Evolutionary conservation across 202 grass and related monocot species (phyloP), one percentile per base, ranked within the genome.

Genomic region (Schoenoplectus triqueter): DNA sequence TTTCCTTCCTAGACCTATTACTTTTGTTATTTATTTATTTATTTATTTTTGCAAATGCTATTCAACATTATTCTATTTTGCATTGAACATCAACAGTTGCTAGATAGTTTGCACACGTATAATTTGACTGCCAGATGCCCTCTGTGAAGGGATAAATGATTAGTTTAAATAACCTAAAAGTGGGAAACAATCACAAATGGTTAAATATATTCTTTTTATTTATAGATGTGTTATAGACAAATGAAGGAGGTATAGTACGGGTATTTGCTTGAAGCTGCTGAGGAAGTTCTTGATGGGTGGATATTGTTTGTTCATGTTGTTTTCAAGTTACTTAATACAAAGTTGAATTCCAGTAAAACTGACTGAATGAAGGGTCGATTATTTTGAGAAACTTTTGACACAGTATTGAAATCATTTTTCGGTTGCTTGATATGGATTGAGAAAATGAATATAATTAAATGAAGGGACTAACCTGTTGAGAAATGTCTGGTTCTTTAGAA

Each of bases 401-500:
- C 73, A 61, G 56, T 39, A 78, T 59, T 31, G 42, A 78, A 21
- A 20, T 54, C 31, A 31, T 54, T 31, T 78, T 22, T 57, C 9
- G 10, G 1, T 78, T 7, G 11, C 70, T 59, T 15, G 13, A 15
- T 78, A 4, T 77, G 51, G 46, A 48, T 22, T 7, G 5, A 40
- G 13, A 11, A 78, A 42, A 31, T 31, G 31, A 42, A 9, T 78
- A 78, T 15, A 52, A 41, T 17, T 73, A n/a, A 56, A 41, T 48
- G 51, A 52, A 78, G 13, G 11, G 21, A 2, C 10, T 8, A 77
- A 77, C 13, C 17, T 2, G 19, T 47, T 80, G 31, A 45, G 1
- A 80, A 17, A 45, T 80, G 14, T 18, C 3, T 60, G 77, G 77
- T 42, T 63, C 15, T 65, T 48, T 80, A 41, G 74, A 50, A 78